Evolutionary conservation across 257 asterid species (phyloP), one percentile per base, ranked within the genome.

Genomic region (Solanum chilense): DNA sequence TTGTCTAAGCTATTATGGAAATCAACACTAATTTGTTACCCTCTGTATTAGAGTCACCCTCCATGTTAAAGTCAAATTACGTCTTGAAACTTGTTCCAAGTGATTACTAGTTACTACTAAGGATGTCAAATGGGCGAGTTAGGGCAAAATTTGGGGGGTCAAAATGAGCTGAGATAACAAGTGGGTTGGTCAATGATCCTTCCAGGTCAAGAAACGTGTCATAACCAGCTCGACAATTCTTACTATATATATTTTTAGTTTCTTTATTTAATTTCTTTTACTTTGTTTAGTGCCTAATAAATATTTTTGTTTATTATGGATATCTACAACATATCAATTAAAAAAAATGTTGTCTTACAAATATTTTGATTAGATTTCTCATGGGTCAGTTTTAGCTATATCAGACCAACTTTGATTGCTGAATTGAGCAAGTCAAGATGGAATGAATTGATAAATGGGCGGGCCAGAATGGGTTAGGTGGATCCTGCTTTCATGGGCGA

Each of bases 21-120:
- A 74, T 74, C 82, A 74, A 12, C 52, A 39, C 31, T 21, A n/a
- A 74, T 74, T 37, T 37, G 49, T 74, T 37, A 37, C 87, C 96
- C 94, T 91, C 98, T 98, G 44, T 90, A 96, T 69, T 97, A 91
- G 21, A 44, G 42, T 47, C n/a, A 29, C 39, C 27, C 6, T 80
- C 68, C 85, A 49, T 29, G 31, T 49, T 29, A 47, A 47, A 80
- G 69, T 81, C 44, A 11, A 20, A 81, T 47, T 81, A 81, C 12
- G 21, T 49, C 66, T 49, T 81, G 85, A 80, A 80, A 45, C 69
- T 80, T 49, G 69, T 47, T 9, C 85, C 15, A 29, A 49, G 25
- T 49, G 69, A 81, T 81, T 81, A 49, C 85, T 81, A 47, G 37
- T 81, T 81, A 49, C 85, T 81, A 29, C 60, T 42, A 74, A 20